Base-by-base conservation (phyloP, 805 yeast genomes). In the Clavispora carvajalis region DNA sequence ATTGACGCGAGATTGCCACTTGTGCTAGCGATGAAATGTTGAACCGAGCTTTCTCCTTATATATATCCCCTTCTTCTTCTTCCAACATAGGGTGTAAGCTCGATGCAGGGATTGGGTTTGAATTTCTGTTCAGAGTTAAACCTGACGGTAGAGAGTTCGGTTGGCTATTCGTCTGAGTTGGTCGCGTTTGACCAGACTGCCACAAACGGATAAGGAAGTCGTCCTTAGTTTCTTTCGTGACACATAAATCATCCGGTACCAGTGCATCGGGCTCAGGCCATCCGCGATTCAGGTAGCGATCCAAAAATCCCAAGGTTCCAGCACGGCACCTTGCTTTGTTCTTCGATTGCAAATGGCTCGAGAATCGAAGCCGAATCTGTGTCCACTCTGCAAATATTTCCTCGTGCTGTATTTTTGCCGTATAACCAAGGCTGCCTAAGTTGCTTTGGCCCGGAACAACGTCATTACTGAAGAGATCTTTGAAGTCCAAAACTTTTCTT, bases 321-420 rank as follows among this genome's bases (percentile, higher is more conserved):
- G 46, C 43, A 5, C 31, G 36, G 29, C 46, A 39, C n/a, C 36
- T 19, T 29, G 26, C 38, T 30, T 10, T 15, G 25, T 37, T 38
- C 36, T 15, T 44, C 35, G 37, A 15, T 29, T 40, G 15, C 19
- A 41, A 23, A 33, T 25, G 33, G 8, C 51, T 51, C 12, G 60
- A 50, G 34, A 65, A 68, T 23, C 73, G 48, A 13, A 65, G 51
- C 25, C 72, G 45, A 10, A 68, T 63, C 11, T 60, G 59, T 5
- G 60, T 65, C 52, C 67, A 68, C 37, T 68, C 68, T 2, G 62
- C 54, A 31, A 52, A 42, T 5, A 68, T 49, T 2, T 62, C 58
- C 43, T 68, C 72, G 46, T 67, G 59, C 40, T 65, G 71, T 19
- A 65, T 65, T 36, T 55, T 60, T 34, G 55, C 52, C 19, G 52